Conservation (phyloP, 345 rosid genomes). For the Populus pruinosa region DNA sequence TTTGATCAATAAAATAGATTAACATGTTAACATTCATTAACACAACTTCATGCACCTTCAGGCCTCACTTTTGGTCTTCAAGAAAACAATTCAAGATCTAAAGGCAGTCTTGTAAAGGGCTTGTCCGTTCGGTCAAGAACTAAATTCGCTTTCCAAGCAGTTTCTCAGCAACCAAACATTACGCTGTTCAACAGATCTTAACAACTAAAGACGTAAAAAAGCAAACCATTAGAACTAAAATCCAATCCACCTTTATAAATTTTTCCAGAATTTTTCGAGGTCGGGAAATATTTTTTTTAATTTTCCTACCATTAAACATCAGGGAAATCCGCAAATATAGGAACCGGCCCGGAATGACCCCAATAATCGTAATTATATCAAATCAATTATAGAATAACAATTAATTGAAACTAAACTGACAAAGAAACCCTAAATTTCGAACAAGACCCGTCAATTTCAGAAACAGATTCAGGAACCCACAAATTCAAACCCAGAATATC, state of each 20-base stretch:
- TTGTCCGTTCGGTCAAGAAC: background rate
- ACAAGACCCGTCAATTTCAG: background rate
- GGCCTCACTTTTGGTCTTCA: no score
- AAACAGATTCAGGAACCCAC: background rate
- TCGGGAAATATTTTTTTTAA: no score
- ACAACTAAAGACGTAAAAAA: background rate
- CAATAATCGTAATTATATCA: background rate
- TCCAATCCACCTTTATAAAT: no score
- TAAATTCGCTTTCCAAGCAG: background rate
- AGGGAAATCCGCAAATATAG: no score
- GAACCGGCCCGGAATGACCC: no score
- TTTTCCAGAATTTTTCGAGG: no score
- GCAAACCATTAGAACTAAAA: background rate
- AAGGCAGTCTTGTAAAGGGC: background rate
- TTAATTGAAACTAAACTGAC: background rate
- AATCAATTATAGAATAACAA: background rate
- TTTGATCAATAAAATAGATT: no score
- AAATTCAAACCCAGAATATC: background rate
- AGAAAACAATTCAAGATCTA: no score
- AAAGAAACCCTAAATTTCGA: background rate
- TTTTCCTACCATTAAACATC: no score
- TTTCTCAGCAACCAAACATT: background rate
- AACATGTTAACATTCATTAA: no score
- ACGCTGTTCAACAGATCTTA: background rate
- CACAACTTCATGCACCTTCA: no score